Conservation (phyloP, 2,329 filamentous ascomycete genomes). For the Leptographium lundbergii region DNA sequence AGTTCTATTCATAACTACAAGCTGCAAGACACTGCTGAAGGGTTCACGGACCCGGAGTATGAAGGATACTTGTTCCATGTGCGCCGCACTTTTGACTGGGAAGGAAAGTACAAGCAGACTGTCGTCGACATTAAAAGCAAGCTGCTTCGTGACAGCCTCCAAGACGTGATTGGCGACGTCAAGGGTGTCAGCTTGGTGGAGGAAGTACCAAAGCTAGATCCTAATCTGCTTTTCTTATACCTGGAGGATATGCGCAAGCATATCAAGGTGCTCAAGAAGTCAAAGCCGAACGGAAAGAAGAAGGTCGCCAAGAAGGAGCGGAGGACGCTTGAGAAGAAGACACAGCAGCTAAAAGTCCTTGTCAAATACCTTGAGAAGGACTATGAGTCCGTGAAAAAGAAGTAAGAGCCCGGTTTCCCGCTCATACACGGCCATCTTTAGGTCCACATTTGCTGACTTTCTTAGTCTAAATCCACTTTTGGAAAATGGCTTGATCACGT, state of each 20-base stretch:
- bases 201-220: slow-evolving; percentile 61
- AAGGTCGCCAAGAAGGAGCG: slow-evolving; percentile 49
- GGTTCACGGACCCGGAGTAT: slow-evolving; percentile 40
- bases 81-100: slow-evolving; percentile 69
- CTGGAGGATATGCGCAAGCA: slow-evolving; percentile 60
- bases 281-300: slow-evolving; percentile 33
- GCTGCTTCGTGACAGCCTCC: slow-evolving; percentile 55
- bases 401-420: slow-evolving; percentile 14
- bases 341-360: slow-evolving; percentile 51
- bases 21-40: slow-evolving; percentile 40
- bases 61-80: slow-evolving; percentile 76
- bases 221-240: slow-evolving; percentile 62
- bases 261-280: slow-evolving; percentile 51
- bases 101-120: slow-evolving; percentile 63
- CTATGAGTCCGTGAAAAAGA: slow-evolving; percentile 63
- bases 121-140: slow-evolving; percentile 80
- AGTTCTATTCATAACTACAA: slow-evolving; percentile 35
- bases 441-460: neutral
- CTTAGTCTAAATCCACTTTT: slow-evolving; percentile 64
- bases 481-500: slow-evolving; percentile 73
- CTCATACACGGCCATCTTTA: neutral
- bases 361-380: slow-evolving; percentile 43
- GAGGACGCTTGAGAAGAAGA: slow-evolving; percentile 45
- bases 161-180: slow-evolving; percentile 60
- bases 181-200: slow-evolving; percentile 71